These are phyloP conservation scores for Globisporangium nunn DNA, from an alignment of 352 stramenopile species.

Conservation along the genomic window DNA sequence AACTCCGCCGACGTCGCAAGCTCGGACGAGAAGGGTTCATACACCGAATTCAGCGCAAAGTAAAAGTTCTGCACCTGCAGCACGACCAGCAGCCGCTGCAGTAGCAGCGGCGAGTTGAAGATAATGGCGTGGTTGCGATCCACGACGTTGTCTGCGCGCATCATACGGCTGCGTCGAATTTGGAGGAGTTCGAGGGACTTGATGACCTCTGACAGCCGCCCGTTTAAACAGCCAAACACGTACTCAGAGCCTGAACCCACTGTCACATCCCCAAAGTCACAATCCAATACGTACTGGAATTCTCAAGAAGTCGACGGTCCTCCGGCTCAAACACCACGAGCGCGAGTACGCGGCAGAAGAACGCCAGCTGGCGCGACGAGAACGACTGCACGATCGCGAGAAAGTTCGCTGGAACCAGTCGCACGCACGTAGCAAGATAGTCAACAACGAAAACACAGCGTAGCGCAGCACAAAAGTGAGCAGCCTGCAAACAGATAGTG, in stretches of 20 bases:
- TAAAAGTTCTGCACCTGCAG: slow-evolving; percentile 84
- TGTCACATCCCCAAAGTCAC: neutral
- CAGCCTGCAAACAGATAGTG: neutral
- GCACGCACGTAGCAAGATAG: slow-evolving; percentile 9
- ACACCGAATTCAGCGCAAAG: slow-evolving; percentile 73
- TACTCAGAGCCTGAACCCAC: neutral
- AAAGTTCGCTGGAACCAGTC: slow-evolving; percentile 63
- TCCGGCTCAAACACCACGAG: slow-evolving; percentile 95
- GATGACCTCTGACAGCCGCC: slow-evolving; percentile 65
- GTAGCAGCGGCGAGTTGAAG: slow-evolving; percentile 70
- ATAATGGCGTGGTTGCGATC: slow-evolving; percentile 93
- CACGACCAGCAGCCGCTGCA: slow-evolving; percentile 66
- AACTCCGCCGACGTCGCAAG: slow-evolving; percentile 78
- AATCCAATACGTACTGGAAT: slow-evolving; percentile 44
- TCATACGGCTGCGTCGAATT: slow-evolving; percentile 73
- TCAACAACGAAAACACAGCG: slow-evolving; percentile 7
- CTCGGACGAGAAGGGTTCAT: slow-evolving; percentile 78
- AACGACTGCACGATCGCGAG: slow-evolving; percentile 86
- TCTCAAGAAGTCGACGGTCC: slow-evolving; percentile 90
- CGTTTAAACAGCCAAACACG: slow-evolving; percentile 1
- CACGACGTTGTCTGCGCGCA: slow-evolving; percentile 77
- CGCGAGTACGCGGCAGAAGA: slow-evolving; percentile 94
- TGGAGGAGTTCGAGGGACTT: slow-evolving; percentile 92
- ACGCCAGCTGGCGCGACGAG: slow-evolving; percentile 89
- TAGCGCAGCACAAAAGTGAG: neutral